Evolutionary conservation across 2,329 filamentous ascomycete genomes (phyloP).

Genomic region (Talaromyces sp.): DNA sequence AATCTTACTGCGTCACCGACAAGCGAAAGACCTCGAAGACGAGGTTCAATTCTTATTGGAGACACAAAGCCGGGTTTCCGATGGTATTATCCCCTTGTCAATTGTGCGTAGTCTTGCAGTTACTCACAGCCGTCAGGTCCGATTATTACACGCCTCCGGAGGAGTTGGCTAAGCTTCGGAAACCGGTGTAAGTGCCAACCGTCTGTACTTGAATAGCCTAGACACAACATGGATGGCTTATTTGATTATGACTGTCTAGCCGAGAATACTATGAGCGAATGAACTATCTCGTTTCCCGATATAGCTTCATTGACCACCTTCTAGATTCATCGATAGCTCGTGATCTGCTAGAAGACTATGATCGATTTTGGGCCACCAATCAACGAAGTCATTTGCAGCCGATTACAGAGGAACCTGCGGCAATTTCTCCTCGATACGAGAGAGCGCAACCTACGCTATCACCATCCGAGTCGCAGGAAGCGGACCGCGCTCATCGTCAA

Average conservation of each 20-base stretch:
- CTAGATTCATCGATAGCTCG: conserved; percentile 91
- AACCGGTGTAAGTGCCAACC: conserved; percentile 51
- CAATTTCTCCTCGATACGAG: conserved; percentile 20
- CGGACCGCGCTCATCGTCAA: not conserved
- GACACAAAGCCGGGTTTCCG: conserved; percentile 79
- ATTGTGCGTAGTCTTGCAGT: not conserved
- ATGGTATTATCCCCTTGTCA: conserved; percentile 48
- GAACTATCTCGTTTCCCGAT: conserved; percentile 84
- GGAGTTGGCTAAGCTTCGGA: conserved; percentile 65
- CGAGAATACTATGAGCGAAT: conserved; percentile 83
- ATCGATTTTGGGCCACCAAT: conserved; percentile 51
- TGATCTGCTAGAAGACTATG: conserved; percentile 85
- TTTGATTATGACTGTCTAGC: conserved; percentile 36
- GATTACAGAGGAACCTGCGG: conserved; percentile 63
- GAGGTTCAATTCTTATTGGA: conserved; percentile 78
- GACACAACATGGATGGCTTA: not conserved
- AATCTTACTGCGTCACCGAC: not conserved
- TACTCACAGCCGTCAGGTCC: conserved; percentile 44
- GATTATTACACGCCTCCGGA: conserved; percentile 78
- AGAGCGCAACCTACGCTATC: not conserved
- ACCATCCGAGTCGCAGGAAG: not conserved
- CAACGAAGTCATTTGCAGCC: conserved; percentile 61
- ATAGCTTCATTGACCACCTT: conserved; percentile 85
- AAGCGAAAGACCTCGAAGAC: conserved; percentile 4
- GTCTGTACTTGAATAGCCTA: not conserved